phyloP scores from a whole-genome alignment of 805 yeast genomes.

The Barnettozyma salicaria region DNA sequence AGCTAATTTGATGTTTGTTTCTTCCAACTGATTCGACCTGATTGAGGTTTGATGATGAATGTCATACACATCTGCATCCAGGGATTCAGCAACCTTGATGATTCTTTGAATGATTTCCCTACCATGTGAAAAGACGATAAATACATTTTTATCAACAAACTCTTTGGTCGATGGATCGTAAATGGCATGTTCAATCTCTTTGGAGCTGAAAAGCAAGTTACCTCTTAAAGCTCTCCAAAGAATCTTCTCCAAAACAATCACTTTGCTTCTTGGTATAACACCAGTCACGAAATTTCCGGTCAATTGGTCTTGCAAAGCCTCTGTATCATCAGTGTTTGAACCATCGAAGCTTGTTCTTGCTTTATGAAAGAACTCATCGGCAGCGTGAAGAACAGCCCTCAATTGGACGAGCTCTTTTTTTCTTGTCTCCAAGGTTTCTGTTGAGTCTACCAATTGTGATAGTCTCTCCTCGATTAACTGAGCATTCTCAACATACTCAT shows the following conservation, averaged over 20 bases:
- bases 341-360: constrained; percentile 16
- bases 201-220: constrained; percentile 70
- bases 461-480: constrained; percentile 72
- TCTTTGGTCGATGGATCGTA: constrained; percentile 58
- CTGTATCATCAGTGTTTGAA: neutral
- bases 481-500: constrained; percentile 64
- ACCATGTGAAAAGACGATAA: constrained; percentile 92
- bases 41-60: constrained; percentile 45
- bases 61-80: constrained; percentile 75
- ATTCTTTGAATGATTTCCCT: constrained; percentile 64
- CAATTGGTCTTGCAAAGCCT: constrained; percentile 5
- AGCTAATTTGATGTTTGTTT: constrained; percentile 53
- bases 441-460: constrained; percentile 61
- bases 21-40: constrained; percentile 58
- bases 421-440: constrained; percentile 56
- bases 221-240: constrained; percentile 94
- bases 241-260: constrained; percentile 69
- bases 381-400: constrained; percentile 45
- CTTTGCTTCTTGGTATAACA: constrained; percentile 68
- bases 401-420: constrained; percentile 58
- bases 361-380: constrained; percentile 41
- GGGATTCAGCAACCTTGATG: constrained; percentile 79
- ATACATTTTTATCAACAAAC: constrained; percentile 66
- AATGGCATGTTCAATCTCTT: constrained; percentile 66
- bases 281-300: constrained; percentile 61